Evolutionary conservation across 768 basidiomycete species (phyloP), one percentile per base, ranked within the genome.

Genomic region (Pleurotus salmoneostramineus): DNA sequence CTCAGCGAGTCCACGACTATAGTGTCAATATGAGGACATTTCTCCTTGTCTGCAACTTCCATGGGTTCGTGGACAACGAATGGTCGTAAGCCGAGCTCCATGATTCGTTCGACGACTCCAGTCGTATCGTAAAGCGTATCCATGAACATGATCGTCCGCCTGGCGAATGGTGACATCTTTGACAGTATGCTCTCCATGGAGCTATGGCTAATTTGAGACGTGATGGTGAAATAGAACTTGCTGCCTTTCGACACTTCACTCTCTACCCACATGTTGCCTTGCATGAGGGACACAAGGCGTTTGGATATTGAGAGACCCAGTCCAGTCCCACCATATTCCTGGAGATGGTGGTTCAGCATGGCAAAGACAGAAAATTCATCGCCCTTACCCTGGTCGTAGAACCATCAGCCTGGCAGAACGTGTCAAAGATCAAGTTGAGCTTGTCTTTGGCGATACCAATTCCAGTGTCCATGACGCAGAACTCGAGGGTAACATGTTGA

Each of bases 401-500:
- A 27, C 97, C 97, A 77, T 98, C 97, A 0, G 97, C 97, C 69
- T 98, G 97, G 63, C 93, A 94, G 74, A 99, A 99, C 1, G 97
- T 98, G 68, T 99, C 97, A 73, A 98, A 99, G 69, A 98, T 98
- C 66, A 98, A 78, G 67, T 95, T 96, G 63, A 98, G 76, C 77
- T 98, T 98, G 72, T 98, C 97, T 69, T 95, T 94, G 57, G 96
- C 94, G 69, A 99, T 98, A 54, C 97, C 97, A 65, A 99, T 99
- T 57, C 97, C 97, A 1, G 95, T 98, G 68, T 99, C 97, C 54
- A 90, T 89, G 17, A 98, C 95, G 67, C 95, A 97, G 79, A 99
- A 97, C 73, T 98, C 94, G 17, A 99, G 77, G 31, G 92, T 94
- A 27, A 95, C 92, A 59, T 83, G 88, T 68, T 87, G 82, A 61